A percentile compares a stretch with the other conserved stretches of the same genome.
These are phyloP conservation scores for Aspergillus funiculosus DNA, from an alignment of 495 filamentous ascomycete genomes.

Conservation along the genomic window DNA sequence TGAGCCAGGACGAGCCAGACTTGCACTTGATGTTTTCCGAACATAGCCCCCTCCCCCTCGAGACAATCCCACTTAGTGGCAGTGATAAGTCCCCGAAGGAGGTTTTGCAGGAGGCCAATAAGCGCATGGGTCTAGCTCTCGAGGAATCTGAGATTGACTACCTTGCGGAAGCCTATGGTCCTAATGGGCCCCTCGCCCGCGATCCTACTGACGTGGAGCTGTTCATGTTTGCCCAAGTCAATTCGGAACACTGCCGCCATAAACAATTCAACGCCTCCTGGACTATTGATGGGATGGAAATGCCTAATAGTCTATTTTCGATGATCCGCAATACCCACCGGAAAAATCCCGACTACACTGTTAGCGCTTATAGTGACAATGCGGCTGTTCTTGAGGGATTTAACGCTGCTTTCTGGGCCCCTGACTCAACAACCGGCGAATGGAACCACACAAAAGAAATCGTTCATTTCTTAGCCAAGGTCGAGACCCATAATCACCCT, in stretches of 20 bases:
- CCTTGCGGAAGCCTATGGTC: slow-evolving; percentile 73
- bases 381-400: slow-evolving; percentile 84
- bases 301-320: slow-evolving; percentile 72
- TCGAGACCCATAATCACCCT: slow-evolving; percentile 97
- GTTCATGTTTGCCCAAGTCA: slow-evolving; percentile 98
- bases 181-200: slow-evolving; percentile 59
- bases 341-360: slow-evolving; percentile 65
- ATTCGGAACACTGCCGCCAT: slow-evolving; percentile 57
- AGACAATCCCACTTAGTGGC: slow-evolving; percentile 64
- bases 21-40: slow-evolving; percentile 74
- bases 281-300: slow-evolving; percentile 87
- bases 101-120: slow-evolving; percentile 76
- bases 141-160: slow-evolving; percentile 92
- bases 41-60: slow-evolving; percentile 60
- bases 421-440: slow-evolving; percentile 72
- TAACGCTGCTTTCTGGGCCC: slow-evolving; percentile 74
- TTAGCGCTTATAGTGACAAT: slow-evolving; percentile 97
- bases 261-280: slow-evolving; percentile 94
- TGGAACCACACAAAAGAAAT: slow-evolving; percentile 85
- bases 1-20: slow-evolving; percentile 59
- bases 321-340: slow-evolving; percentile 96
- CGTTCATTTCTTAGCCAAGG: slow-evolving; percentile 86
- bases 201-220: slow-evolving; percentile 87
- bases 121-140: slow-evolving; percentile 72
- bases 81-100: slow-evolving; percentile 56